Evolutionary conservation across 257 asterid species (phyloP).

Genomic region (Solanum tarijense): DNA sequence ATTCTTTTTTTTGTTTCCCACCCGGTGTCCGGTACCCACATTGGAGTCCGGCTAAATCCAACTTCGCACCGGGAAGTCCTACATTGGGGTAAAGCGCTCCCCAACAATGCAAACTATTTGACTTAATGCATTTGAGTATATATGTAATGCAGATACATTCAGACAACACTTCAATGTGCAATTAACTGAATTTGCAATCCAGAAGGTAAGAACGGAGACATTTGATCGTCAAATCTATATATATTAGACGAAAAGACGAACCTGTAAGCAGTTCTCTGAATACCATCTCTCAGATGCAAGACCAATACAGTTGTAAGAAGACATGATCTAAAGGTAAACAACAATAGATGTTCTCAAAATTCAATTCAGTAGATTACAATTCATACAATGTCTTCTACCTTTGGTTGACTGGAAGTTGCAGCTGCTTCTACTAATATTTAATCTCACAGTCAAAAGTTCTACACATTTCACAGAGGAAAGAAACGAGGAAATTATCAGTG

Average conservation of each 20-base stretch:
- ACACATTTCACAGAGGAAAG: neutral
- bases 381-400: slow-evolving; percentile 1
- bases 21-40: neutral
- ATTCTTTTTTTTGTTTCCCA: neutral
- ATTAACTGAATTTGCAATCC: neutral
- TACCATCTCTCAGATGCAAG: neutral
- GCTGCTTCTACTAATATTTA: slow-evolving; percentile 8
- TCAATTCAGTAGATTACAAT: neutral
- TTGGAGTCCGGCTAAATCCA: neutral
- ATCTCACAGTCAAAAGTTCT: neutral
- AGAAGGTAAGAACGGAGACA: neutral
- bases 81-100: too few species aligned
- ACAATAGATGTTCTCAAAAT: slow-evolving; percentile 2
- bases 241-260: neutral
- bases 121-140: neutral
- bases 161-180: neutral
- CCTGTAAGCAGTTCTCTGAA: neutral
- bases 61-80: neutral
- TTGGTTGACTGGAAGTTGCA: neutral
- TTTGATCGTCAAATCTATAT: neutral
- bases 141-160: neutral
- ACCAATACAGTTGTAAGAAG: neutral
- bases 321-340: neutral
- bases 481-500: neutral
- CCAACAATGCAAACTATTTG: neutral